Evolutionary conservation across 1,284 basidiomycete species (phyloP), one percentile per base, ranked within the genome.

Genomic region (Microbotryum saponariae): DNA sequence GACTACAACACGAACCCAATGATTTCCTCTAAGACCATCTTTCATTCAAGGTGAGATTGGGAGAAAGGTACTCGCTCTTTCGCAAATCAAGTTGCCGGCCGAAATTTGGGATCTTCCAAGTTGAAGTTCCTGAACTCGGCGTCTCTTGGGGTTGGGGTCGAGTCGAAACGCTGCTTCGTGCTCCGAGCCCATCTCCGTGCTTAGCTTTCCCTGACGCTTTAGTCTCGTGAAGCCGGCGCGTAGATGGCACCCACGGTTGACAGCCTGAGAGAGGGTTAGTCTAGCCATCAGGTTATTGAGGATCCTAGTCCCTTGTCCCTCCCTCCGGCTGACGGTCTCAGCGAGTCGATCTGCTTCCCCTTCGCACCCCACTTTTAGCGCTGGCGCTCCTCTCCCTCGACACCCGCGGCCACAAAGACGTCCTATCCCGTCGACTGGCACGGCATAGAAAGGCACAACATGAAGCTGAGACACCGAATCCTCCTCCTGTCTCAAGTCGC

Each of bases 371-470:
- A 27, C 42, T 58, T 3, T 31, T 37, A 18, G 60, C 59, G 7
- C 70, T 75, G 52, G 58, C 60, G 20, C 58, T 63, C 1, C 70
- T 75, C 48, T 65, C 65, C 1, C 70, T 75, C 56, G 73, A 75
- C 52, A 66, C 68, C 8, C 69, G 70, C n/a, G 74, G 74, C 29
- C 70, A 67, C 54, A 75, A 75, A 33, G 62, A 67, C 14, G 67
- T 67, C 23, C 68, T 75, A 23, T 59, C 66, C 20, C 55, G 65
- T 21, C 61, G 70, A 12, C 65, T 73, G 37, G 59, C 61, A 18
- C 68, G 64, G 23, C 69, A 69, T 12, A 55, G 31, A 33, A 64
- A 64, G 48, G 16, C 37, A 18, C 50, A 53, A 27, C 27, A 47
- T 16, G 20, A 51, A 29, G 20, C 20, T 16, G 37, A 12, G 37